Base-by-base conservation (phyloP, 495 filamentous ascomycete species). In the Pseudoneurospora amorphoporcata region DNA sequence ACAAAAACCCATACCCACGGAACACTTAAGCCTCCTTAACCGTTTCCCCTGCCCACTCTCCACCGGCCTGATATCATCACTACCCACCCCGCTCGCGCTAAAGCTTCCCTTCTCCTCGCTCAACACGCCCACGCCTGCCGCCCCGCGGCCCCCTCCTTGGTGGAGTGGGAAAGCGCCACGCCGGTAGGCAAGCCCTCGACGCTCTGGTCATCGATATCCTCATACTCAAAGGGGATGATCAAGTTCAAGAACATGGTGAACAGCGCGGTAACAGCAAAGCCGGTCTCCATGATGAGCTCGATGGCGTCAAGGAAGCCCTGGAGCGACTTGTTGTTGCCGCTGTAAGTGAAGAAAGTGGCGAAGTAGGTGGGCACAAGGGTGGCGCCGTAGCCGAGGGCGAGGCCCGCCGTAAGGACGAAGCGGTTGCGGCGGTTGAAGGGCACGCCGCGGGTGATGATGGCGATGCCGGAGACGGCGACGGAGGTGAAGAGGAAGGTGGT, bases 401-500 rank as follows among this genome's bases (percentile, higher is more conserved):
- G 85, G 7, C 90, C 86, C 4, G 92, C 92, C 0, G 94, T 95
- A 47, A 97, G 85, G 77, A 98, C 91, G 81, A 97, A 98, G 4
- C 94, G 87, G 77, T 93, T 97, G 70, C 94, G 90, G 7, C 94
- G 88, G 38, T 89, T 96, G 81, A 96, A 97, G 3, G 90, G 88
- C 5, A 92, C 86, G 68, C 82, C 82, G 9, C 89, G 90, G 35
- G 88, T 84, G 76, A 95, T 92, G 75, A 98, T 97, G 65, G 93
- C 88, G 72, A 97, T 88, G 75, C 94, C 94, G 2, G 92, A 95
- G 17, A 96, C 89, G 19, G 92, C 91, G 37, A 98, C 94, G 9
- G 92, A 86, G 73, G 86, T 87, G 84, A 97, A 97, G 17, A 98
- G 85, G 82, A 97, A 97, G 2, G 93, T 94, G 0, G 94, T 97